phyloP scores from a whole-genome alignment of 495 filamentous ascomycete genomes.

The Oidiodendron maius region DNA sequence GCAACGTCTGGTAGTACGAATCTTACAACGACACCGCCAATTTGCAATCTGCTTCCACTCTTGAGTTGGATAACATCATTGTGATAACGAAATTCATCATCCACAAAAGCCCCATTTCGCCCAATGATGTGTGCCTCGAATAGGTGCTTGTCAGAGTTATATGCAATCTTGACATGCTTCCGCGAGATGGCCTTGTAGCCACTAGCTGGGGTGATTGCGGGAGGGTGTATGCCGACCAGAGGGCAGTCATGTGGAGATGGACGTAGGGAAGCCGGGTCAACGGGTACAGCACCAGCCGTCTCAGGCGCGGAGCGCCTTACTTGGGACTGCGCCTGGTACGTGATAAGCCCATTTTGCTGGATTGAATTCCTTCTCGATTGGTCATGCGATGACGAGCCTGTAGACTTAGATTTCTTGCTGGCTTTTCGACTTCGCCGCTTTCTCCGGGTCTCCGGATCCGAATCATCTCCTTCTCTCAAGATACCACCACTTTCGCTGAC shows the following conservation, averaged over 20 bases:
- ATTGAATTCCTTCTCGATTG: slow-evolving; percentile 44
- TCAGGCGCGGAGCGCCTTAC: slow-evolving; percentile 45
- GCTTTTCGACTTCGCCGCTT: slow-evolving; percentile 13
- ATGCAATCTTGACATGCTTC: slow-evolving; percentile 77
- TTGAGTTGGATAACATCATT: slow-evolving; percentile 59
- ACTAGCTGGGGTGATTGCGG: slow-evolving; percentile 49
- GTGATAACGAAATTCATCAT: slow-evolving; percentile 60
- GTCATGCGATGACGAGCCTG: slow-evolving; percentile 28
- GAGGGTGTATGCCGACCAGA: slow-evolving; percentile 75
- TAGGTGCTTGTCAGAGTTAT: slow-evolving; percentile 63
- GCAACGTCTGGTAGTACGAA: slow-evolving; percentile 72
- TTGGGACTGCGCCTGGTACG: slow-evolving; percentile 19
- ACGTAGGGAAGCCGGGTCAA: slow-evolving; percentile 43
- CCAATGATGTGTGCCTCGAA: slow-evolving; percentile 81
- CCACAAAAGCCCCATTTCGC: slow-evolving; percentile 79
- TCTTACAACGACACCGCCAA: slow-evolving; percentile 67
- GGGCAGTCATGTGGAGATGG: slow-evolving; percentile 61
- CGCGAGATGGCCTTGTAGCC: slow-evolving; percentile 75
- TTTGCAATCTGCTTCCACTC: slow-evolving; percentile 69
- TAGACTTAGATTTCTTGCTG: slow-evolving; percentile 32
- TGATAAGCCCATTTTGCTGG: slow-evolving; percentile 6
- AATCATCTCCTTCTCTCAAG: slow-evolving; percentile 43
- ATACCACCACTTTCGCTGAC: slow-evolving; percentile 57
- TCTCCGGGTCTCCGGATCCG: slow-evolving; percentile 24
- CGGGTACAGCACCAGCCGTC: slow-evolving; percentile 39